Base-by-base conservation (phyloP, 2,329 filamentous ascomycete genomes). In the Diatrype stigma region DNA sequence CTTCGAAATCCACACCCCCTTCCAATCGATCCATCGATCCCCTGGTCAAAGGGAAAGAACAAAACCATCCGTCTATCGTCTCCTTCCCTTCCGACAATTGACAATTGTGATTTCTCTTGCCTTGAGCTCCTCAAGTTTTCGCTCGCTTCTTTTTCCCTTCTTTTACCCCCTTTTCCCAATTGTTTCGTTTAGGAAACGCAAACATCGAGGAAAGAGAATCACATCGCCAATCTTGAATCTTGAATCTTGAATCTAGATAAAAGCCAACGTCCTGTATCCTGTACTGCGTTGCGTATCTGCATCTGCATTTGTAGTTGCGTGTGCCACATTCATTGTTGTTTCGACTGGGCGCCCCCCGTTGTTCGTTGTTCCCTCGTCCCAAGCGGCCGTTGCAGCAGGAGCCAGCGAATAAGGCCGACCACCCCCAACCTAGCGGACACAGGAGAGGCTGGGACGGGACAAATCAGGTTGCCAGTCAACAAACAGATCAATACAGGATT, bases 381-480 rank as follows among this genome's bases (percentile, higher is more conserved):
- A 19, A 23, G 22, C 21, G 40, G 40, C 21, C 10, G 26, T 30
- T 30, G 26, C 26, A 30, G 16, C 21, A 12, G 40, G 11, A 42
- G 40, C 40, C 22, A 44, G 21, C 40, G 26, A 11, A 12, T 10
- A 40, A 21, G 17, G 17, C 19, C 37, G 37, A 40, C 17, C 19
- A 22, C 17, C 37, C n/a, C 40, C 22, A 23, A 16, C 22, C 11
- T 14, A 44, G 40, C 22, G 22, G 22, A 16, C 40, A 44, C 5
- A 44, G 21, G 14, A 19, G 22, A 26, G 40, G 40, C 17, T 21
- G 26, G 16, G 22, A 44, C 40, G 40, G 22, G 22, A n/a, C 21
- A 44, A n/a, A 28, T 17, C 40, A 28, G 40, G 40, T 44, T 44
- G 40, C 40, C 40, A 44, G 40, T 44, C 40, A 44, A 44, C 14